phyloP scores from a whole-genome alignment of 495 filamentous ascomycete genomes.

The Penicillium canescens region DNA sequence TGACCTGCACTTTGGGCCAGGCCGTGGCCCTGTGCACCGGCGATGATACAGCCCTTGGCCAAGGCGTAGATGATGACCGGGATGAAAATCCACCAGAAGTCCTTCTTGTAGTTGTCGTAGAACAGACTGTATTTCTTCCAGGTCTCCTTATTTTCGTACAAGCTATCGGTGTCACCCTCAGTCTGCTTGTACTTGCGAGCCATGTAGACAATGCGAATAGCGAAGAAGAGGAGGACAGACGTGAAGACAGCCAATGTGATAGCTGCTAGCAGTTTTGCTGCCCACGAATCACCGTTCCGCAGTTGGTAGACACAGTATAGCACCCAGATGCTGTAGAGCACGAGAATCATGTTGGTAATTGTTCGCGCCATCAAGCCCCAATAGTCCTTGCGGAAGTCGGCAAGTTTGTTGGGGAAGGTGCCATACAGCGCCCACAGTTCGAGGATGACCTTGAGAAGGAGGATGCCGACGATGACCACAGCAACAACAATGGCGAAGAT shows the following conservation, averaged over 20 bases:
- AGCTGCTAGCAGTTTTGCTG: constrained; percentile 80
- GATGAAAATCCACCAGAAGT: constrained; percentile 96
- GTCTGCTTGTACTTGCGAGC: constrained; percentile 71
- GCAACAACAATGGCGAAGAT: constrained; percentile 87
- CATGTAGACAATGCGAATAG: constrained; percentile 74
- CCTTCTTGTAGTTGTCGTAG: constrained; percentile 91
- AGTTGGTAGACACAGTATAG: constrained; percentile 97
- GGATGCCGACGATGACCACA: constrained; percentile 79
- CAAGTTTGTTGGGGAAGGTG: constrained; percentile 77
- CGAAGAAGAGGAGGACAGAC: constrained; percentile 72
- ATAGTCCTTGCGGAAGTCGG: constrained; percentile 90
- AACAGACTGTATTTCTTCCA: constrained; percentile 97
- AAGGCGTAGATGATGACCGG: constrained; percentile 92
- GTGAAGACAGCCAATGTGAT: constrained; percentile 83
- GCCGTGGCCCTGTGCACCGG: constrained; percentile 84
- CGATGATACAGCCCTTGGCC: constrained; percentile 83
- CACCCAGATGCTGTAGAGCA: constrained; percentile 94
- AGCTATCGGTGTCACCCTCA: constrained; percentile 69
- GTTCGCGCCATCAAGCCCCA: constrained; percentile 88
- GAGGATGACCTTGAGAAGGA: constrained; percentile 88
- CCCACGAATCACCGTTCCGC: constrained; percentile 93
- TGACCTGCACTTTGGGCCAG: constrained; percentile 76
- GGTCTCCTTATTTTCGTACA: constrained; percentile 87
- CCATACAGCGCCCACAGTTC: constrained; percentile 91
- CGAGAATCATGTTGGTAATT: constrained; percentile 86